phyloP scores from a whole-genome alignment of 352 stramenopile species.

The Phytophthora aleatoria region DNA sequence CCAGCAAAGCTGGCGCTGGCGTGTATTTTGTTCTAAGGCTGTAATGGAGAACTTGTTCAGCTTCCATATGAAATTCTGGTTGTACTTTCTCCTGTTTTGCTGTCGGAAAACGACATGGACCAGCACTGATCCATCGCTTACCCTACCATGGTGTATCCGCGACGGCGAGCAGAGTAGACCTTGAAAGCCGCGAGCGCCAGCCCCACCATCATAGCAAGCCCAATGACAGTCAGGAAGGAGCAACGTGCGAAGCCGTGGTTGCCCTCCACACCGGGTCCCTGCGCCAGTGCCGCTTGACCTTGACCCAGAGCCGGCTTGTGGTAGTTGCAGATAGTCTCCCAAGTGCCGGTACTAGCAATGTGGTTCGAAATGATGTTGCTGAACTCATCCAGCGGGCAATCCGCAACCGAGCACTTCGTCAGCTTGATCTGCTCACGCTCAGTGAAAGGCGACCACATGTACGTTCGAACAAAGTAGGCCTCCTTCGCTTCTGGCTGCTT shows the following conservation, averaged over 20 bases:
- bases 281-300: constrained; percentile 16
- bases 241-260: constrained; percentile 21
- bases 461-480: constrained; percentile 73
- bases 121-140: constrained; percentile 15
- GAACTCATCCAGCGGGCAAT: constrained; percentile 82
- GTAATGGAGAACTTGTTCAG: constrained; percentile 1
- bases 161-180: constrained; percentile 51
- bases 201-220: constrained; percentile 44
- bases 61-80: background rate
- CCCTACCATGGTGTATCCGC: constrained; percentile 54
- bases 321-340: constrained; percentile 86
- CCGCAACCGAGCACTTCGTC: constrained; percentile 72
- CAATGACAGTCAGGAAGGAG: constrained; percentile 51
- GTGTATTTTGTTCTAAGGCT: constrained; percentile 24
- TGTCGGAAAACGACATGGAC: background rate
- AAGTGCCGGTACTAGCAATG: constrained; percentile 71
- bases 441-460: constrained; percentile 76
- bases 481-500: constrained; percentile 35
- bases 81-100: constrained; percentile 16
- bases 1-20: background rate
- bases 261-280: constrained; percentile 8
- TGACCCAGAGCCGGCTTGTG: constrained; percentile 31
- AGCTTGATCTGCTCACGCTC: constrained; percentile 71
- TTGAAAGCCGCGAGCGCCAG: constrained; percentile 62
- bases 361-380: constrained; percentile 72